phyloP scores from a whole-genome alignment of 148 eudicot genomes.

The Beta vulgaris region DNA sequence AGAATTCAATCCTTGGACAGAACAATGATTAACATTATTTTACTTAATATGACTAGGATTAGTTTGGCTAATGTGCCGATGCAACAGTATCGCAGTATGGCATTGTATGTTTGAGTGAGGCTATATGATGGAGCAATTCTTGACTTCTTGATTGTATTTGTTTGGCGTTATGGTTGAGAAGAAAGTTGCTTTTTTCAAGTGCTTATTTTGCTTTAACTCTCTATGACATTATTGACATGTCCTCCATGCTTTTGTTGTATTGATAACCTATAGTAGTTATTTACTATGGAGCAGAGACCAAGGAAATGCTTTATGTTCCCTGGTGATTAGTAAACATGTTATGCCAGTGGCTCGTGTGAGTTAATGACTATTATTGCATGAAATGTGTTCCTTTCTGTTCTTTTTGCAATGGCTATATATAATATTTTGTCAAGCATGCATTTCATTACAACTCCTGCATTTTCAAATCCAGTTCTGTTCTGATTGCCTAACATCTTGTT shows the following conservation, averaged over 20 bases:
- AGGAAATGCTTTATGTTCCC: neutral
- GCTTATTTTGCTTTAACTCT: neutral
- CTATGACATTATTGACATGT: too few species aligned
- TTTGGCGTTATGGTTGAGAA: neutral
- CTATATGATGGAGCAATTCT: neutral
- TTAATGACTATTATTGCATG: neutral
- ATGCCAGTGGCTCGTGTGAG: neutral
- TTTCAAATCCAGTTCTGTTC: neutral
- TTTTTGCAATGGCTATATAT: neutral
- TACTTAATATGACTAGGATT: too few species aligned
- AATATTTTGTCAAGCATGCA: neutral
- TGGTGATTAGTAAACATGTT: neutral
- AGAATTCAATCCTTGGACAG: neutral
- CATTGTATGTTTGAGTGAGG: neutral
- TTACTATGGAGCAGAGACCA: neutral
- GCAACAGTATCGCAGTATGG: neutral
- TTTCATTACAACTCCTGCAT: neutral
- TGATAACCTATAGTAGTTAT: neutral
- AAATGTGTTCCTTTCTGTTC: too few species aligned
- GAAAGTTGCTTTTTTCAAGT: neutral
- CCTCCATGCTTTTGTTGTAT: neutral
- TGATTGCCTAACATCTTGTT: slow-evolving; percentile 1
- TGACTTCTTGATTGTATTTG: neutral
- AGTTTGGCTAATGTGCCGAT: too few species aligned
- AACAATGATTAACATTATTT: too few species aligned